Conservation (phyloP, 305 asterid genomes). For the Nicotiana rustica region DNA sequence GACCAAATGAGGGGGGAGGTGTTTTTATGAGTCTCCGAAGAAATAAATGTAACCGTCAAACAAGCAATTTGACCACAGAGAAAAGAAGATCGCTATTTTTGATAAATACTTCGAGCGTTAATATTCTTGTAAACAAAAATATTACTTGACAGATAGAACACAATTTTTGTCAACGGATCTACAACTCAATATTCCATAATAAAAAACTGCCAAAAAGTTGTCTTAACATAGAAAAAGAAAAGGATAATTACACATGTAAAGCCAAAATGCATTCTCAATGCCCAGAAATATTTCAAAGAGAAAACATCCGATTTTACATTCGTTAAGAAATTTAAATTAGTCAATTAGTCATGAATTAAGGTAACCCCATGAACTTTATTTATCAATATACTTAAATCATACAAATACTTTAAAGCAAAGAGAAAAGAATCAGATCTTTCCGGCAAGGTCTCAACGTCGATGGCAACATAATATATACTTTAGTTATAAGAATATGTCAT, state of each 20-base stretch:
- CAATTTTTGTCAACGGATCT: not conserved
- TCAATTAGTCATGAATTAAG: not conserved
- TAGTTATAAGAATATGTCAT: no score
- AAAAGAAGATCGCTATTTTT: not conserved
- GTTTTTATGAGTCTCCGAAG: no score
- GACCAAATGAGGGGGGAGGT: no score
- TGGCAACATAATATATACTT: no score
- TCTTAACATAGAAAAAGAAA: no score
- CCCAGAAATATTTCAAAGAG: not conserved
- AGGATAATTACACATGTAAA: not conserved
- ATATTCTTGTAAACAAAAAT: not conserved
- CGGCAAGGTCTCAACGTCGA: no score
- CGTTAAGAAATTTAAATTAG: not conserved
- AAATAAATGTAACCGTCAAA: no score
- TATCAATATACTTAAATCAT: no score
- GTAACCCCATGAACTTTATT: not conserved
- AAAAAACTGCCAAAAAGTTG: not conserved
- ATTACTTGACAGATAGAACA: not conserved
- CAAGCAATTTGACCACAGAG: not conserved
- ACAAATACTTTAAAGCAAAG: no score
- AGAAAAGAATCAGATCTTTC: no score
- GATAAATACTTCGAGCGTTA: not conserved
- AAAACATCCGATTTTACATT: not conserved
- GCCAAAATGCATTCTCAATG: not conserved
- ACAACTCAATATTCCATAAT: not conserved